A percentile compares a stretch with the other conserved stretches of the same genome.
phyloP scores from a whole-genome alignment of 352 stramenopile genomes.

The Phytophthora hibernalis region DNA sequence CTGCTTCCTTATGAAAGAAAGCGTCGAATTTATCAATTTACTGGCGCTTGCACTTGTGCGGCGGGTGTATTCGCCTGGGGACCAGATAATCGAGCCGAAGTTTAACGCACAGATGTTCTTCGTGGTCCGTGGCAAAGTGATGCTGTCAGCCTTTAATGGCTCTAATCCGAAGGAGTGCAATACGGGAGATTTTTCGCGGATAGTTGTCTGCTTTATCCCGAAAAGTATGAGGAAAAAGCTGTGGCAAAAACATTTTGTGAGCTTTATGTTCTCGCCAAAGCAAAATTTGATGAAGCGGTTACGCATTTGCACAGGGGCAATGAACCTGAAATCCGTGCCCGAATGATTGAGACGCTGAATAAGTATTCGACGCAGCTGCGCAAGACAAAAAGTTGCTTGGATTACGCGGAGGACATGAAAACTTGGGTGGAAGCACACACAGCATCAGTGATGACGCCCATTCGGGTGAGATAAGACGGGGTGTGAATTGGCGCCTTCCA shows the following conservation, averaged over 20 bases:
- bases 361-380: constrained; percentile 73
- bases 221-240: constrained; percentile 76
- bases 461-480: constrained; percentile 5
- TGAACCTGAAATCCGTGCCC: constrained; percentile 37
- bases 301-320: constrained; percentile 59
- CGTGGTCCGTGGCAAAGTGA: constrained; percentile 66
- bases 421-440: constrained; percentile 14
- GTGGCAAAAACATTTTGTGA: constrained; percentile 85
- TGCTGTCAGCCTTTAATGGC: constrained; percentile 61
- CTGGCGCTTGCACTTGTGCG: constrained; percentile 61
- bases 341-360: constrained; percentile 60
- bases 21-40: constrained; percentile 75
- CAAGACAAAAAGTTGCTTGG: constrained; percentile 85
- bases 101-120: constrained; percentile 86
- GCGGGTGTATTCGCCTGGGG: constrained; percentile 64
- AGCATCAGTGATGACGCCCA: constrained; percentile 1
- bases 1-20: constrained; percentile 80
- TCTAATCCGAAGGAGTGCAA: constrained; percentile 63
- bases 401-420: constrained; percentile 49
- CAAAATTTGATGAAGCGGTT: constrained; percentile 67
- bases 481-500: constrained; percentile 52
- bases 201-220: constrained; percentile 58
- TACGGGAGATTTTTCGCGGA: constrained; percentile 79
- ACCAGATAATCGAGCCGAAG: constrained; percentile 77
- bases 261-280: constrained; percentile 77